These are phyloP conservation scores for Sungouiella blattae DNA, from an alignment of 805 yeast species.

Conservation along the genomic window DNA sequence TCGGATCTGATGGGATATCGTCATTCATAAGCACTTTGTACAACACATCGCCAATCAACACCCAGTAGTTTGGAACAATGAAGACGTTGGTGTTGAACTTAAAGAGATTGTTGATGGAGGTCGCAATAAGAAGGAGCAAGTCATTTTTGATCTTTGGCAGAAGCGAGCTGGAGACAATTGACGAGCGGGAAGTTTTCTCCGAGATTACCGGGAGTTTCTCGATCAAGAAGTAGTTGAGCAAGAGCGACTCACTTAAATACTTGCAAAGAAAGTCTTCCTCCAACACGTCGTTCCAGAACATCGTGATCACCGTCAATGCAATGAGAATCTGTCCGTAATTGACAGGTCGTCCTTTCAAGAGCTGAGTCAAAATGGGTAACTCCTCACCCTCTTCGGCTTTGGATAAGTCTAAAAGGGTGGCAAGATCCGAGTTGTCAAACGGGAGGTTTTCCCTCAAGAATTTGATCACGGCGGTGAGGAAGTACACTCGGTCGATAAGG, in stretches of 20 bases:
- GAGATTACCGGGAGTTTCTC: conserved; percentile 25
- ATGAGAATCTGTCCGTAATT: conserved; percentile 35
- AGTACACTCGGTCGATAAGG: conserved; percentile 57
- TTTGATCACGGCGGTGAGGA: conserved; percentile 61
- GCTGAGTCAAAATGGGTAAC: conserved; percentile 3
- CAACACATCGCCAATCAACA: conserved; percentile 45
- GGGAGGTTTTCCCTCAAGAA: conserved; percentile 41
- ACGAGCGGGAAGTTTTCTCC: conserved; percentile 4
- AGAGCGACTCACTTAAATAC: conserved; percentile 58
- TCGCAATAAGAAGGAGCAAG: conserved; percentile 25
- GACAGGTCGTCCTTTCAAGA: conserved; percentile 11
- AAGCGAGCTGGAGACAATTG: conserved; percentile 5
- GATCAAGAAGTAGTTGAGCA: conserved; percentile 44
- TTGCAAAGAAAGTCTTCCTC: conserved; percentile 56
- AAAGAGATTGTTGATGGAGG: conserved; percentile 39
- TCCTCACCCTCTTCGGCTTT: conserved; percentile 22
- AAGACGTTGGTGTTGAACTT: conserved; percentile 55
- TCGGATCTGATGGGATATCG: conserved; percentile 12
- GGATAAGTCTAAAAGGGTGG: conserved; percentile 19
- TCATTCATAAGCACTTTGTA: conserved; percentile 33
- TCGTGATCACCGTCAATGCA: conserved; percentile 47
- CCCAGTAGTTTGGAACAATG: conserved; percentile 64
- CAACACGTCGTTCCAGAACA: conserved; percentile 70
- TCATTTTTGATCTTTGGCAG: conserved; percentile 22
- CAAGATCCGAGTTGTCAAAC: conserved; percentile 24